phyloP scores from a whole-genome alignment of 1,284 basidiomycete genomes.

The Trametes pubescens region DNA sequence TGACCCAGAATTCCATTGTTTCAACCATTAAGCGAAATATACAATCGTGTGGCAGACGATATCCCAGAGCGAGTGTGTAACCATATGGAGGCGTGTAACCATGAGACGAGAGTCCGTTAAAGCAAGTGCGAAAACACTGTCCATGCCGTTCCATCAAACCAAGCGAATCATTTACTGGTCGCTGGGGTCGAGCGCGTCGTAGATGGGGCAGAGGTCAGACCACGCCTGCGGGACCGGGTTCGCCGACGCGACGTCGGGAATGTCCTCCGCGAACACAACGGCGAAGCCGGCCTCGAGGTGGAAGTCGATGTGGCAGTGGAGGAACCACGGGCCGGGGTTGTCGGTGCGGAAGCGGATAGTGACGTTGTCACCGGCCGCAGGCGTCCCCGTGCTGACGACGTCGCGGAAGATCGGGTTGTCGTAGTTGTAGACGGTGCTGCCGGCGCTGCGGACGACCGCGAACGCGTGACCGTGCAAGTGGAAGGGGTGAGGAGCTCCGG shows the following conservation, averaged over 20 bases:
- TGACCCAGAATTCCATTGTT: background rate
- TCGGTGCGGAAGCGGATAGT: conserved; percentile 39
- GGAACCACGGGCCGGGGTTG: conserved; percentile 41
- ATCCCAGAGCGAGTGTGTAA: background rate
- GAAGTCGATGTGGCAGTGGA: conserved; percentile 40
- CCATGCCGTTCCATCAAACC: background rate
- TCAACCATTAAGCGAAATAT: background rate
- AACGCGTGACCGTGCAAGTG: conserved; percentile 49
- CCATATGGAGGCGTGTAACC: background rate
- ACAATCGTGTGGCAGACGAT: background rate
- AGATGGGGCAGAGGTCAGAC: conserved; percentile 36
- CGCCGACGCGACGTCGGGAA: conserved; percentile 23
- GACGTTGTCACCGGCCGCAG: conserved; percentile 40
- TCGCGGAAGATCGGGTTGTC: conserved; percentile 45
- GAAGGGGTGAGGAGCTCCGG: conserved; percentile 48
- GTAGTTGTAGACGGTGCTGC: conserved; percentile 42
- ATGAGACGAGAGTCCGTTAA: background rate
- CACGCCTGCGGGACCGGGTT: conserved; percentile 35
- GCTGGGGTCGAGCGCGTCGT: conserved; percentile 30
- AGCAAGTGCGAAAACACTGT: background rate
- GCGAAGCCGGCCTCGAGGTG: conserved; percentile 40
- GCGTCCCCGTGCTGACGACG: conserved; percentile 42
- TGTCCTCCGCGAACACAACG: conserved; percentile 40
- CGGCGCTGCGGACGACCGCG: conserved; percentile 43
- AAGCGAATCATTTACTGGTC: conserved; percentile 18